Percentiles rank a stretch among this genome's conserved stretches.
Evolutionary conservation across 1,284 basidiomycete species (phyloP).

Genomic region (Heterobasidion occidentale): DNA sequence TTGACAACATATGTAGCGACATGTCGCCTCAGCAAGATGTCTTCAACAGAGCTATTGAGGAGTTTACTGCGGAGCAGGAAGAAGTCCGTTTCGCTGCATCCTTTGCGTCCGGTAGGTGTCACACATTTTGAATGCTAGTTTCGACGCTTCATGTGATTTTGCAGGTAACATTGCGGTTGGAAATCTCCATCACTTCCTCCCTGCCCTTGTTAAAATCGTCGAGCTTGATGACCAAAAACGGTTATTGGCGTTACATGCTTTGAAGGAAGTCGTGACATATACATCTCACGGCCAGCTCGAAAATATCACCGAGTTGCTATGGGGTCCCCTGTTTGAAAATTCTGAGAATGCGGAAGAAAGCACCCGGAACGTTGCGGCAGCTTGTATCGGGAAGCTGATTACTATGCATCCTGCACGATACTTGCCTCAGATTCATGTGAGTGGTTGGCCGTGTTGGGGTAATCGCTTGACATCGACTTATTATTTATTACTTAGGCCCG

Average conservation of each 20-base stretch:
- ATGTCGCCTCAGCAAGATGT: conserved; percentile 72
- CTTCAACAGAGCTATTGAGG: conserved; percentile 66
- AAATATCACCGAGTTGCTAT: conserved; percentile 79
- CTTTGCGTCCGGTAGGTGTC: conserved; percentile 73
- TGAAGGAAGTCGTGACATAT: conserved; percentile 96
- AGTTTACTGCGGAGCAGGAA: conserved; percentile 73
- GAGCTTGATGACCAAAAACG: conserved; percentile 73
- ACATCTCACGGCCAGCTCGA: conserved; percentile 80
- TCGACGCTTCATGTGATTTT: background rate
- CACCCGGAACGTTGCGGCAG: conserved; percentile 90
- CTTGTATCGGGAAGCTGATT: conserved; percentile 93
- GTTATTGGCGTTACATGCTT: conserved; percentile 80
- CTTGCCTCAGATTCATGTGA: conserved; percentile 84
- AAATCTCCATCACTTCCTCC: conserved; percentile 80
- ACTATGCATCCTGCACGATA: conserved; percentile 85
- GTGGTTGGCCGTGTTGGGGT: conserved; percentile 14
- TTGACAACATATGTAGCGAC: conserved; percentile 43
- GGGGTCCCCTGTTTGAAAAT: conserved; percentile 86
- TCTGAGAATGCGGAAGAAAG: conserved; percentile 84
- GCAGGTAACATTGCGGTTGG: conserved; percentile 92
- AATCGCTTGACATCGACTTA: background rate
- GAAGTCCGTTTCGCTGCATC: conserved; percentile 84
- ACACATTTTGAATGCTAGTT: background rate
- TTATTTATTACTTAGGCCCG: conserved; percentile 37
- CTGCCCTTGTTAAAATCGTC: conserved; percentile 77